These are phyloP conservation scores for Ajuga reptans DNA, from an alignment of 305 asterid genomes.

Conservation along the genomic window DNA sequence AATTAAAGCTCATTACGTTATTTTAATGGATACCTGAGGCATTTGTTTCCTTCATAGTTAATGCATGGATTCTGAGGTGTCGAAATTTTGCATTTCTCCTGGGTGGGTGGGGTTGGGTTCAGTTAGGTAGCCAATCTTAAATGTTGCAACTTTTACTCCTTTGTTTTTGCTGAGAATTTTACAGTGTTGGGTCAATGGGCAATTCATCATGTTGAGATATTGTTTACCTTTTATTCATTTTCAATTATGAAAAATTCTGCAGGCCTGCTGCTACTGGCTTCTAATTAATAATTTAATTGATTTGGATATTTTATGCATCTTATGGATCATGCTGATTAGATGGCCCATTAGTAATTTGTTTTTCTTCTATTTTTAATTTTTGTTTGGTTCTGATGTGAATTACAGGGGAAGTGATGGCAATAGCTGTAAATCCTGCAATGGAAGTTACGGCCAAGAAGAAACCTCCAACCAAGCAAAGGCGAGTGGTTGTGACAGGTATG, in stretches of 20 bases:
- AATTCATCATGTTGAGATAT: constrained; percentile 23
- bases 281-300: background rate
- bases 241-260: background rate
- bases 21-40: constrained; percentile 1
- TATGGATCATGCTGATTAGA: background rate
- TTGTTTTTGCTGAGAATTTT: background rate
- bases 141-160: constrained; percentile 17
- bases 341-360: background rate
- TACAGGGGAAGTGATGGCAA: constrained; percentile 48
- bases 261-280: background rate
- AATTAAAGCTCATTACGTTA: constrained; percentile 2
- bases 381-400: constrained; percentile 20
- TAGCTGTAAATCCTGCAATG: constrained; percentile 41
- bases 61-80: constrained; percentile 10
- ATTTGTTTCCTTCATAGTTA: constrained; percentile 4
- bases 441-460: constrained; percentile 48
- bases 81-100: constrained; percentile 3
- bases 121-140: constrained; percentile 30
- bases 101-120: constrained; percentile 32
- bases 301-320: background rate
- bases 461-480: constrained; percentile 53
- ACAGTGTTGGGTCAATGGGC: constrained; percentile 19
- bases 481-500: constrained; percentile 92
- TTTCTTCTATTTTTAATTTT: background rate
- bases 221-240: constrained; percentile 10